Evolutionary conservation across 306 rosid genomes (phyloP).

Genomic region (Erythrophleum fordii): DNA sequence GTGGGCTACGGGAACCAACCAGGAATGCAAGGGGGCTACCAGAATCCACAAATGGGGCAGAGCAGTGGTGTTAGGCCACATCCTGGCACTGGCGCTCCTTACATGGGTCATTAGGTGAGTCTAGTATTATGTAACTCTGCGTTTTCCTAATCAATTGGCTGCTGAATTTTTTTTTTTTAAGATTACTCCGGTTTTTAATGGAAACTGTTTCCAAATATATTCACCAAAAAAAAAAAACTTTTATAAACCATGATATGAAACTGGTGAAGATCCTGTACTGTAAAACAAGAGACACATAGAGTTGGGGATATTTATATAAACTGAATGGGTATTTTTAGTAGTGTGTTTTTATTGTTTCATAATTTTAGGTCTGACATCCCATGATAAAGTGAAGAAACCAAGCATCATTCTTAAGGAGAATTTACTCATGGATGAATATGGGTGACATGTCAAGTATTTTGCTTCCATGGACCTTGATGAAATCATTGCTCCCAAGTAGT

Average conservation of each 20-base stretch:
- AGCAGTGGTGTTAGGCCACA: slow-evolving; percentile 65
- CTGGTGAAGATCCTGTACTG: neutral
- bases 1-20: slow-evolving; percentile 67
- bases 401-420: neutral
- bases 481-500: neutral
- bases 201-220: neutral
- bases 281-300: neutral
- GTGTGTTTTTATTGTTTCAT: neutral
- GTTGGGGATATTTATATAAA: neutral
- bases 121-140: neutral
- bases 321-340: neutral
- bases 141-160: neutral
- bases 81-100: slow-evolving; percentile 71
- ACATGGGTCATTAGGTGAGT: slow-evolving; percentile 79
- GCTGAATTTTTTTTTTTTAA: neutral
- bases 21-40: slow-evolving; percentile 64
- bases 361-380: neutral
- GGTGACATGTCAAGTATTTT: neutral
- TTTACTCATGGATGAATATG: neutral
- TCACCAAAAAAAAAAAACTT: neutral
- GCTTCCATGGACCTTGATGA: neutral
- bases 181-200: neutral
- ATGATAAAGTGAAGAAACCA: slow-evolving; percentile 15
- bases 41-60: slow-evolving; percentile 78
- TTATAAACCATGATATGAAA: neutral